Conservation (phyloP, 129 eudicot species). For the Pseudognaphalium luteoalbum region DNA sequence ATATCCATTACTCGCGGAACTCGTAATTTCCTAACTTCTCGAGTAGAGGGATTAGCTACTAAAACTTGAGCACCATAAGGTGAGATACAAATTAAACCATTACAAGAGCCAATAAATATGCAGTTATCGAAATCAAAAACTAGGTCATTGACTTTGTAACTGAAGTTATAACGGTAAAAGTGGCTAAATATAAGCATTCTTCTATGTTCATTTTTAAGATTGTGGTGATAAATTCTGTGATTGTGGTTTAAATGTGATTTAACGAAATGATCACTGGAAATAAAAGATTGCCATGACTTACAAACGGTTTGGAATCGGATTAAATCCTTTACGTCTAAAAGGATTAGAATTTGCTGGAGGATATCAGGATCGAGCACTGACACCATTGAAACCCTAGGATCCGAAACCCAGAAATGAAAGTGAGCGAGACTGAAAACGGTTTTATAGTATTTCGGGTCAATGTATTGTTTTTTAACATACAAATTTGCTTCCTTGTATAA, state of each 20-base stretch:
- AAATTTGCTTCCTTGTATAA: no score
- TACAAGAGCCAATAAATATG: not conserved
- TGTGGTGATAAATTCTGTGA: not conserved
- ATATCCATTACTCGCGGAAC: not conserved
- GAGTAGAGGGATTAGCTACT: slow-evolving; percentile 12
- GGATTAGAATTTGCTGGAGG: not conserved
- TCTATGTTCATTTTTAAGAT: not conserved
- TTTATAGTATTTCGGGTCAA: no score
- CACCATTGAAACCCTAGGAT: not conserved
- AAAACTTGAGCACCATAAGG: not conserved
- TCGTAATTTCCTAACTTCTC: not conserved
- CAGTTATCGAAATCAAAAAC: not conserved
- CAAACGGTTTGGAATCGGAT: not conserved
- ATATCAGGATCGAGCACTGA: not conserved
- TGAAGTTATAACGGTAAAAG: not conserved
- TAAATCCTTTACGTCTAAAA: not conserved
- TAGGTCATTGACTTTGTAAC: not conserved
- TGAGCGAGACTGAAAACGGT: no score
- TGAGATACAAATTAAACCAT: slow-evolving; percentile 10
- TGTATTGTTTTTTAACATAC: no score
- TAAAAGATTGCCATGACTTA: not conserved
- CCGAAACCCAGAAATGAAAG: no score
- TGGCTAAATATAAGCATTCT: not conserved
- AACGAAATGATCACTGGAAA: not conserved
- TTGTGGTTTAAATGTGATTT: not conserved